Percentiles rank a stretch among this genome's conserved stretches.
These are phyloP conservation scores for Pythium rishiriense DNA, from an alignment of 352 stramenopile species.

Conservation along the genomic window DNA sequence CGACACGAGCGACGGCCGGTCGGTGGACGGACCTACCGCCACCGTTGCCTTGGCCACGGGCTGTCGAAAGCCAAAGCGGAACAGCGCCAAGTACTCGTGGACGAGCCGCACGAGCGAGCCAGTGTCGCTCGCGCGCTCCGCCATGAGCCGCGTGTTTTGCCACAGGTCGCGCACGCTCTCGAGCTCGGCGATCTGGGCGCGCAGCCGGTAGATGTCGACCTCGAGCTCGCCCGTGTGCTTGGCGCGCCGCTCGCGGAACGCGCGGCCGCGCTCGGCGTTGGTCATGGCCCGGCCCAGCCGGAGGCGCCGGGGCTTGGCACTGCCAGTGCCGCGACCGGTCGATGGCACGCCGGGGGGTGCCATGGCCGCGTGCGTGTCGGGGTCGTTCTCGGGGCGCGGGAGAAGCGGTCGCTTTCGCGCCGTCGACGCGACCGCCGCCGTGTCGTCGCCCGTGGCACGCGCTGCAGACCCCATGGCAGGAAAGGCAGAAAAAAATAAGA, in stretches of 20 bases:
- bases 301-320: not conserved
- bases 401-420: no score
- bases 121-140: constrained; percentile 21
- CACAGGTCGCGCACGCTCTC: constrained; percentile 24
- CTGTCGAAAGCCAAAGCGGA: constrained; percentile 20
- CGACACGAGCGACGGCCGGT: constrained; percentile 14
- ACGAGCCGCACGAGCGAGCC: constrained; percentile 23
- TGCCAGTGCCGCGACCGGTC: no score
- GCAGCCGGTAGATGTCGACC: constrained; percentile 24
- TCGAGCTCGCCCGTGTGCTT: constrained; percentile 24
- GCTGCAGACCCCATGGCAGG: no score
- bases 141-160: constrained; percentile 21
- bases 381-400: no score
- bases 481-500: no score
- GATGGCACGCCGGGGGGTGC: no score
- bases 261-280: constrained; percentile 29
- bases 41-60: not conserved
- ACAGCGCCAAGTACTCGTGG: constrained; percentile 25
- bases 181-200: constrained; percentile 21
- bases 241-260: constrained; percentile 24
- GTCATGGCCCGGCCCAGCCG: constrained; percentile 19
- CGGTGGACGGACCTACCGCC: no score
- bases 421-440: no score
- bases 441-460: no score
- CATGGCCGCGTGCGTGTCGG: no score